Evolutionary conservation across 1,139 yeast genomes (phyloP), one percentile per base, ranked within the genome.

Genomic region (Candida buenavistaensis): DNA sequence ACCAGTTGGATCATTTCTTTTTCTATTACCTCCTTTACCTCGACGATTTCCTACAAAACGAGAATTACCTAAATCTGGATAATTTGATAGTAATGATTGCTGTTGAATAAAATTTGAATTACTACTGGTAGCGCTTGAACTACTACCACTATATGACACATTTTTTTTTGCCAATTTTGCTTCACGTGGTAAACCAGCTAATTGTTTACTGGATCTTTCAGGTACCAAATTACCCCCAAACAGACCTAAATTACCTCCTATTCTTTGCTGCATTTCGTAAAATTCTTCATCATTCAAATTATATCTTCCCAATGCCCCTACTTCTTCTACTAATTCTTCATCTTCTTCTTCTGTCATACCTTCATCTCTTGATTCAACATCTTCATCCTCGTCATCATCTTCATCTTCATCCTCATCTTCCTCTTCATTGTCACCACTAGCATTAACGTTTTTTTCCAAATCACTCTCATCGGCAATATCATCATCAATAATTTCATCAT

Each of bases 381-480:
- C 35, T 8, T 39, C 35, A 6, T 31, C 35, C 4, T 37, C 45
- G n/a, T 32, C 41, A 6, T 37, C 38, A 13, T 28, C 41, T 4
- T 34, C 39, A 15, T 40, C 44, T 16, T 32, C 37, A 14, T 25
- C 38, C 11, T 32, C 29, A 19, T 31, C 41, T 8, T 35, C 43
- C 6, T 39, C 43, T 7, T 31, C 38, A 9, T 30, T 34, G 13
- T 26, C 33, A 20, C 28, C 38, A 11, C 31, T 38, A 12, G 19
- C 13, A 13, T 32, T 30, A 5, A 16, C 43, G 32, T 29, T 26
- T 34, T 35, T 47, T 14, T 46, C 51, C 30, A 52, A 44, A 32
- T 46, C 52, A 31, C 50, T 48, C 32, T 47, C 57, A 32, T 44
- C 54, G 36, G 43, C 39, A 7, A 45, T 43, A 7, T 43, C 50